Evolutionary conservation across 148 eudicot genomes (phyloP).

Genomic region (Cornus florida): DNA sequence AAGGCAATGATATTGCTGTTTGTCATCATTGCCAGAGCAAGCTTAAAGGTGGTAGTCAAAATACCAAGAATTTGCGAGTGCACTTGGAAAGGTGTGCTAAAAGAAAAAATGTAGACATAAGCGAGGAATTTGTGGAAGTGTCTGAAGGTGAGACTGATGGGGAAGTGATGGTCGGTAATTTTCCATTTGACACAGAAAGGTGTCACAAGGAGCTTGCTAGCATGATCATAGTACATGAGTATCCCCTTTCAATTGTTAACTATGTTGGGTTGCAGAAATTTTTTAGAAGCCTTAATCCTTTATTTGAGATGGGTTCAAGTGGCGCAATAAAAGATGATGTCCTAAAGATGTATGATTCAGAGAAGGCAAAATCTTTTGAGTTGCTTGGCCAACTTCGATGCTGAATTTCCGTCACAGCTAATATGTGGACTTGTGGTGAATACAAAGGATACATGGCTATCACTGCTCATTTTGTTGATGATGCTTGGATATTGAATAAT

Average conservation of each 20-base stretch:
- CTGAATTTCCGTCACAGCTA: constrained; percentile 16
- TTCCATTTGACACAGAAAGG: too few species aligned
- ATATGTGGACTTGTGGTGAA: constrained; percentile 22
- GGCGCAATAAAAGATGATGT: background rate
- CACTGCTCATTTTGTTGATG: constrained; percentile 20
- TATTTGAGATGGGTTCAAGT: background rate
- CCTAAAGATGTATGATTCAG: constrained; percentile 7
- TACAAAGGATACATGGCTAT: constrained; percentile 27
- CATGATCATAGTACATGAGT: background rate
- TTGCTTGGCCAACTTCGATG: background rate
- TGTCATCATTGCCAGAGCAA: too few species aligned
- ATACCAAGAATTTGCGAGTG: too few species aligned
- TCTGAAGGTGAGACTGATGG: too few species aligned
- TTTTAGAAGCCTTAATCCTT: background rate
- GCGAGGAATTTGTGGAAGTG: too few species aligned
- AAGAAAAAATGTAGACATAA: too few species aligned
- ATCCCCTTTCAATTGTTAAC: background rate
- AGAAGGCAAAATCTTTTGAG: background rate
- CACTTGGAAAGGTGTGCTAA: too few species aligned
- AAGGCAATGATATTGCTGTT: too few species aligned
- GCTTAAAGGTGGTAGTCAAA: too few species aligned
- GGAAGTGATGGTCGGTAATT: too few species aligned
- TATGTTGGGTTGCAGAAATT: background rate
- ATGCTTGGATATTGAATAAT: background rate
- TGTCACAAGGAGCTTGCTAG: background rate